Percentiles rank a stretch among this genome's conserved stretches.
Evolutionary conservation across 805 yeast genomes (phyloP).

Genomic region (Blastobotrys attinorum): DNA sequence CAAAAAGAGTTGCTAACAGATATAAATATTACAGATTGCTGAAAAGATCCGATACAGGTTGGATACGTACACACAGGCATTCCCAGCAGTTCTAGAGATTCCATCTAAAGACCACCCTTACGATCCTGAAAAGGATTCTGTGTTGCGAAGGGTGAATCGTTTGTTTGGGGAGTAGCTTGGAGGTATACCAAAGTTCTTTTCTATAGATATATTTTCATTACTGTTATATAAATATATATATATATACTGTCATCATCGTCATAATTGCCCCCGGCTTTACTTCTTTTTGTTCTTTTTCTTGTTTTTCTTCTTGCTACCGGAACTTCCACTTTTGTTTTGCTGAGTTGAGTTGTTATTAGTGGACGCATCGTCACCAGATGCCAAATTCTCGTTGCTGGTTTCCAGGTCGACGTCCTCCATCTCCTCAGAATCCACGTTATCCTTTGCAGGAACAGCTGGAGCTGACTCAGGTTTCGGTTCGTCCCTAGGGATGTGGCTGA

Average conservation of each 20-base stretch:
- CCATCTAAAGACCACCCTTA: constrained; percentile 99
- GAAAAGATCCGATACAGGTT: constrained; percentile 78
- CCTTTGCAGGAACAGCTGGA: too few species aligned
- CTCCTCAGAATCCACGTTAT: constrained; percentile 9
- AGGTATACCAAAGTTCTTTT: constrained; percentile 6
- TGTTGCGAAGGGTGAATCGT: constrained; percentile 88
- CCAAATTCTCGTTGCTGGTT: too few species aligned
- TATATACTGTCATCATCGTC: too few species aligned
- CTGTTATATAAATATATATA: too few species aligned
- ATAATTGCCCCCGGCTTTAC: too few species aligned
- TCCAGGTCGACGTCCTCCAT: constrained; percentile 11
- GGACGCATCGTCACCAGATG: too few species aligned
- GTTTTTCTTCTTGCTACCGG: background rate
- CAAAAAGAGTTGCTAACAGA: background rate
- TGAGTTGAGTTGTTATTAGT: too few species aligned
- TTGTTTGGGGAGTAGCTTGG: constrained; percentile 79
- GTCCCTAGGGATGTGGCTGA: too few species aligned
- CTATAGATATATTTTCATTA: too few species aligned
- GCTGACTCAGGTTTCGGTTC: too few species aligned
- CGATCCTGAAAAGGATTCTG: constrained; percentile 94
- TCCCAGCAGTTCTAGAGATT: constrained; percentile 93
- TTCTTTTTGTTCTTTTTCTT: constrained; percentile 5
- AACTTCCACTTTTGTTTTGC: too few species aligned
- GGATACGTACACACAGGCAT: constrained; percentile 79
- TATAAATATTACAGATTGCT: constrained; percentile 43